Evolutionary conservation across 331 rosid species (phyloP).

Genomic region (Saraca asoca): DNA sequence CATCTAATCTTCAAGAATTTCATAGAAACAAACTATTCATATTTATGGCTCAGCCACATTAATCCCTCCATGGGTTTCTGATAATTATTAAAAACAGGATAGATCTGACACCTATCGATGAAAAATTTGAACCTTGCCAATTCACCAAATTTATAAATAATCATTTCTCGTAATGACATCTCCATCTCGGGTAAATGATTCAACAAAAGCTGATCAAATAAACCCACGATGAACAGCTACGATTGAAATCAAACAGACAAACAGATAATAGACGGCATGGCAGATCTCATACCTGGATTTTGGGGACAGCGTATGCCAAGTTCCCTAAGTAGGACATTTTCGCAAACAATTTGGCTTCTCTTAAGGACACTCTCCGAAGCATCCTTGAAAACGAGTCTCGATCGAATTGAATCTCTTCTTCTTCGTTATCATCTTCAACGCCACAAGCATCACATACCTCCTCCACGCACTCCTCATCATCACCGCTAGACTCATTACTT

Average conservation of each 20-base stretch:
- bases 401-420: constrained; percentile 52
- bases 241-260: neutral
- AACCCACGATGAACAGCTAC: neutral
- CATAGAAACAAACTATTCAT: constrained; percentile 26
- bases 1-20: neutral
- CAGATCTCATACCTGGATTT: constrained; percentile 58
- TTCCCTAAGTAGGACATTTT: constrained; percentile 84
- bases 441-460: constrained; percentile 53
- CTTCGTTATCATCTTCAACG: constrained; percentile 44
- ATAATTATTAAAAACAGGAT: neutral
- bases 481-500: constrained; percentile 21
- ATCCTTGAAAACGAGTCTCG: constrained; percentile 67
- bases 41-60: neutral
- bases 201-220: neutral
- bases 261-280: neutral
- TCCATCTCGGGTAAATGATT: constrained; percentile 10
- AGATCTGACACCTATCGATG: constrained; percentile 23
- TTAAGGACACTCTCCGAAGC: constrained; percentile 77
- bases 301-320: constrained; percentile 74
- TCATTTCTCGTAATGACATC: neutral
- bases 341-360: constrained; percentile 75
- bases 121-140: neutral
- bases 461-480: constrained; percentile 30
- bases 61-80: neutral
- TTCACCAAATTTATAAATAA: neutral